Conservation (phyloP, 129 eudicot genomes). For the Calendula officinalis region DNA sequence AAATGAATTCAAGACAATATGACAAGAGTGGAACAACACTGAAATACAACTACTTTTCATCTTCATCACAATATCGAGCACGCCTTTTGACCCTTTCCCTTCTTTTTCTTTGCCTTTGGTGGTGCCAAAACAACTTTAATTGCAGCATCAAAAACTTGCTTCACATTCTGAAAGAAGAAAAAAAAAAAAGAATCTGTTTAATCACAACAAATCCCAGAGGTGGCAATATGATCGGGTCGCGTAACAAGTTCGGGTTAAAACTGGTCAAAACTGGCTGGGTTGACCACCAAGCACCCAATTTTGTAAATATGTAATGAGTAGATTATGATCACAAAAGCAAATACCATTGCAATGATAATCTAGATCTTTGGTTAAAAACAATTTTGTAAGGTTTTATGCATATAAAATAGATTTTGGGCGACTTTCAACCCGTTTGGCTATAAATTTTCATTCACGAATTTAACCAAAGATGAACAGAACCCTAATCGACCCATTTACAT, state of each 20-base stretch:
- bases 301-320: background rate
- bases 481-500: background rate
- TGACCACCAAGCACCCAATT: background rate
- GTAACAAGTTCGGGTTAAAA: too few species aligned
- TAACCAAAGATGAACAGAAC: background rate
- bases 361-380: background rate
- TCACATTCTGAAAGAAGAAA: slow-evolving; percentile 49
- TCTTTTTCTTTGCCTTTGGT: slow-evolving; percentile 83
- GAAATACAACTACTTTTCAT: slow-evolving; percentile 32
- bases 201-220: too few species aligned
- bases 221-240: too few species aligned
- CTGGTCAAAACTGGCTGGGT: too few species aligned
- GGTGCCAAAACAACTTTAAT: slow-evolving; percentile 91
- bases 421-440: background rate
- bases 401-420: background rate
- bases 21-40: slow-evolving; percentile 16
- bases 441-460: background rate
- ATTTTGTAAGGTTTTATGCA: background rate
- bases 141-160: slow-evolving; percentile 86
- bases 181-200: background rate
- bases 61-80: slow-evolving; percentile 77
- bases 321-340: background rate
- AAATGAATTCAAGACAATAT: slow-evolving; percentile 20
- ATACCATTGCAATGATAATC: background rate
- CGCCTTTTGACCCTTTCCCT: slow-evolving; percentile 73